Conservation (phyloP, 139 green algal genomes). For the Zygnema circumcarinatum region DNA sequence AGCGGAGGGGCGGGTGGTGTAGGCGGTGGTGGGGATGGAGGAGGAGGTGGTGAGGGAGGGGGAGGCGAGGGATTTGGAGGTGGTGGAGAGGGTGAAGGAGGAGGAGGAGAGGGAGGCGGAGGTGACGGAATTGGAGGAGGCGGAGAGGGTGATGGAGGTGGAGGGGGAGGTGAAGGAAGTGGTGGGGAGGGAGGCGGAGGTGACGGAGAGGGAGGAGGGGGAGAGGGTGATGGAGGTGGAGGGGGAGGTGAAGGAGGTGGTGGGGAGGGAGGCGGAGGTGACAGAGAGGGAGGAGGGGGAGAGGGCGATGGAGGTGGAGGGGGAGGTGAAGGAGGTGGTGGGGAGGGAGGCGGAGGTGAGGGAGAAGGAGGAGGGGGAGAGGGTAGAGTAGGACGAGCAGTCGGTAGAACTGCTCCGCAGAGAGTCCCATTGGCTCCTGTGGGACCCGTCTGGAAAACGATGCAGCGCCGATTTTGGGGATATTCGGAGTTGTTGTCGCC, state of each 20-base stretch:
- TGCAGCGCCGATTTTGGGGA: background rate
- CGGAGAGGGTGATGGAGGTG: too few relatives aligned
- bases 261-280: background rate
- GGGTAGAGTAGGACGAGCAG: background rate
- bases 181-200: too few relatives aligned
- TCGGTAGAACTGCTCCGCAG: background rate
- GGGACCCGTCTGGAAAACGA: background rate
- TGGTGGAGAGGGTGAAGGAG: too few relatives aligned
- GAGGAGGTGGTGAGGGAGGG: too few relatives aligned
- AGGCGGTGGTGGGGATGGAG: too few relatives aligned
- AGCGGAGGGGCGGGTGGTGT: too few relatives aligned
- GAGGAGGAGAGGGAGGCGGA: too few relatives aligned
- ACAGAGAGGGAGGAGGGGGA: background rate
- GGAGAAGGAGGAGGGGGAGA: conserved; percentile 3
- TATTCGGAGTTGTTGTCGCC: background rate
- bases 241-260: background rate
- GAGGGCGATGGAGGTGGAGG: background rate
- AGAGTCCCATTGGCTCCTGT: background rate
- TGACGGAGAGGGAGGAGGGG: too few relatives aligned
- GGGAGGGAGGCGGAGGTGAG: background rate
- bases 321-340: background rate
- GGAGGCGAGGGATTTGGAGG: too few relatives aligned
- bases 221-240: too few relatives aligned
- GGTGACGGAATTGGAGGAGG: too few relatives aligned
- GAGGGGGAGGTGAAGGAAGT: too few relatives aligned